Evolutionary conservation across 768 basidiomycete genomes (phyloP).

Genomic region (Pisolithus orientalis): DNA sequence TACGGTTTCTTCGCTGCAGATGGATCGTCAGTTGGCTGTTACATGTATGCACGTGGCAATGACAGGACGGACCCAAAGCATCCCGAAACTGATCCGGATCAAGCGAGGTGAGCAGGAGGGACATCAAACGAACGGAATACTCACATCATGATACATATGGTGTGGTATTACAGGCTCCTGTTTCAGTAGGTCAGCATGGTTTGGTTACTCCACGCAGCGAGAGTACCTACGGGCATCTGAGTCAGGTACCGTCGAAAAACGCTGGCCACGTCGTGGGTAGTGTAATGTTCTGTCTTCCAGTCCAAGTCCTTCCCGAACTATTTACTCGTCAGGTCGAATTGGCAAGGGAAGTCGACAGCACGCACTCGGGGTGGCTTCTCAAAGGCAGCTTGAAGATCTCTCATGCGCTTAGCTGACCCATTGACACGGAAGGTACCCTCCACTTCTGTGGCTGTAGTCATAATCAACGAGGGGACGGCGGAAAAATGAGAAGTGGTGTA

Average conservation of each 20-base stretch:
- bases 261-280: conserved; percentile 95
- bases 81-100: conserved; percentile 60
- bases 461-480: background rate
- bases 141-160: conserved; percentile 80
- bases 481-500: conserved; percentile 24
- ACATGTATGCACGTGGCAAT: background rate
- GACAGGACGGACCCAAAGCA: conserved; percentile 49
- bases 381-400: conserved; percentile 87
- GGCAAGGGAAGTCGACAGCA: conserved; percentile 2
- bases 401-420: conserved; percentile 94
- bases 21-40: conserved; percentile 8
- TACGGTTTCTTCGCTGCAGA: conserved; percentile 59
- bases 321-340: background rate
- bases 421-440: conserved; percentile 93
- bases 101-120: conserved; percentile 10
- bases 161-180: conserved; percentile 95
- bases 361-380: conserved; percentile 81
- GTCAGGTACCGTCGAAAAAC: conserved; percentile 95
- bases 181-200: conserved; percentile 6
- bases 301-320: conserved; percentile 93
- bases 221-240: conserved; percentile 81
- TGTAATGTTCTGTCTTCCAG: conserved; percentile 82
- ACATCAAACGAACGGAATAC: conserved; percentile 23
- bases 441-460: conserved; percentile 70
- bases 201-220: background rate